These are phyloP conservation scores for Ophiostoma triangulosporum DNA, from an alignment of 2,329 filamentous ascomycete genomes.

Conservation along the genomic window DNA sequence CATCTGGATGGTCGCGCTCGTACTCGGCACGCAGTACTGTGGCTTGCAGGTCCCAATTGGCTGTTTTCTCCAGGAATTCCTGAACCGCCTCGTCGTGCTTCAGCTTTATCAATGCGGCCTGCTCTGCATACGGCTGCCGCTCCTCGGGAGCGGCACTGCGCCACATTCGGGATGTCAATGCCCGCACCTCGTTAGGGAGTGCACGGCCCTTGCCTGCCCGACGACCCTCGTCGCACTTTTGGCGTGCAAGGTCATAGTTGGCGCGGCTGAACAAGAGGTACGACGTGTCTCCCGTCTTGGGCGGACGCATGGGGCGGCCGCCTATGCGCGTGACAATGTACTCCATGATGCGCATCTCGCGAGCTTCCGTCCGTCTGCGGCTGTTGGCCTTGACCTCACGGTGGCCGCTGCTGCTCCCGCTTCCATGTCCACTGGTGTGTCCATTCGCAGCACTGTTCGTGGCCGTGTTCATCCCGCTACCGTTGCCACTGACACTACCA, in stretches of 20 bases:
- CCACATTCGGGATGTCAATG: conserved; percentile 84
- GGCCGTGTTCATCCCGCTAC: conserved; percentile 5
- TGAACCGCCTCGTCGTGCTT: conserved; percentile 44
- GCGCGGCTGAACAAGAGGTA: conserved; percentile 83
- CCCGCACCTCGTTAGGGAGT: conserved; percentile 68
- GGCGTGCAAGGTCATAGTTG: conserved; percentile 50
- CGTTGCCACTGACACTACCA: not conserved
- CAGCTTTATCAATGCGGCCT: conserved; percentile 57
- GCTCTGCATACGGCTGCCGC: conserved; percentile 64
- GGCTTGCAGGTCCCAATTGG: conserved; percentile 60
- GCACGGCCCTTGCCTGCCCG: conserved; percentile 50
- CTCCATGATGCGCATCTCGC: conserved; percentile 40
- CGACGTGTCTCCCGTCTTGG: conserved; percentile 64
- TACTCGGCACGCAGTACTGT: conserved; percentile 38
- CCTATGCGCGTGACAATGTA: conserved; percentile 48
- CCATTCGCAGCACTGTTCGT: conserved; percentile 10
- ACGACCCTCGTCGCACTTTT: conserved; percentile 51
- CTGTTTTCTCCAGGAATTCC: conserved; percentile 45
- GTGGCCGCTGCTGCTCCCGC: conserved; percentile 24
- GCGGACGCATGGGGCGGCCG: conserved; percentile 58
- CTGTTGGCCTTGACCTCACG: conserved; percentile 17
- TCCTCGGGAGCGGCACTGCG: conserved; percentile 57
- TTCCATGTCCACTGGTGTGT: conserved; percentile 14
- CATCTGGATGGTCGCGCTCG: conserved; percentile 37
- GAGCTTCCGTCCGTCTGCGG: conserved; percentile 40